Evolutionary conservation across 2,329 filamentous ascomycete genomes (phyloP), one percentile per base, ranked within the genome.

Genomic region (Rutstroemia sydowiana): DNA sequence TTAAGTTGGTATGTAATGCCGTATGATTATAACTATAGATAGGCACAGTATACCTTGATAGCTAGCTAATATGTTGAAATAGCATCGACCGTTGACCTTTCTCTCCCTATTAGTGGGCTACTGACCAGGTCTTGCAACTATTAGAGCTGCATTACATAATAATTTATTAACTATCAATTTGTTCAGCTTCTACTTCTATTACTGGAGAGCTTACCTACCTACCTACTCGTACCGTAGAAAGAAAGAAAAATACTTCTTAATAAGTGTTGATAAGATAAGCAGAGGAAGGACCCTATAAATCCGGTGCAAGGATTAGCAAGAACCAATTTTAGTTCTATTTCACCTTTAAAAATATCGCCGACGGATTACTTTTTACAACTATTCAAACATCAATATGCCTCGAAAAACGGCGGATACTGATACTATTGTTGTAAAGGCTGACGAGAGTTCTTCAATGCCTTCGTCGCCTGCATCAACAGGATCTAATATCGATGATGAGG

Each of bases 341-440:
- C 23, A 26, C 23, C 11, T 46, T 45, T 45, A 18, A 31, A 51
- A 51, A 26, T 46, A 51, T 51, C 26, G 26, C 48, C 42, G 32
- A 42, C 39, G 32, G 28, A 46, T 51, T 39, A 28, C 37, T 6
- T 30, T 46, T 39, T 10, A 26, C 28, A 14, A 46, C 37, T 44
- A 20, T 31, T 46, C 10, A n/a, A n/a, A 46, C 34, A 47, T 31
- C 34, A 52, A 46, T 36, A 34, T 42, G 36, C 36, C 45, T 48
- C 50, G 50, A 48, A 39, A 21, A 47, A 21, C 16, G n/a, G 44
- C 36, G 20, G 50, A 60, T 43, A 48, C 50, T 51, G 54, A 62
- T 52, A 57, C 59, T 9, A 62, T 63, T 30, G 52, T 58, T 34
- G 57, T 62, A 16, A 63, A 63, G 53, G 53, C 53, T 46, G 62